Percentiles rank a stretch among this genome's conserved stretches.
These are phyloP conservation scores for Cyclotella kingstonii DNA, from an alignment of 108 stramenopile species.

Conservation along the genomic window DNA sequence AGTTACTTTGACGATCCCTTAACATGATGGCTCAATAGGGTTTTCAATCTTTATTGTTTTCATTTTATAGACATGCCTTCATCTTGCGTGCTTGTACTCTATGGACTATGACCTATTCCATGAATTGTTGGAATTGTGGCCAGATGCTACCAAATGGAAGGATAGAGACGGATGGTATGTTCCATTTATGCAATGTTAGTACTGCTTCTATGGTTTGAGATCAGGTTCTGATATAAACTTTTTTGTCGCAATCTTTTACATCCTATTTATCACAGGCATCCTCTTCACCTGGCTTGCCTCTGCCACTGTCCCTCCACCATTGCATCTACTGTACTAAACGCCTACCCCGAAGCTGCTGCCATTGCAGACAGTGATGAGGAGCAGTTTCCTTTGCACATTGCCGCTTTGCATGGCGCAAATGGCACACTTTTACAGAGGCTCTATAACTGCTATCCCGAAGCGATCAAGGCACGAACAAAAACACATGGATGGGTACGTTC, in stretches of 20 bases:
- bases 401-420: constrained; percentile 38
- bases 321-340: constrained; percentile 34
- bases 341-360: constrained; percentile 46
- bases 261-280: constrained; percentile 32
- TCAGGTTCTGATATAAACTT: too few relatives aligned
- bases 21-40: too few relatives aligned
- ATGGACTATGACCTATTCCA: constrained; percentile 39
- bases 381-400: constrained; percentile 48
- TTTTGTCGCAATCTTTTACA: neutral
- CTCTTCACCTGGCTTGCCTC: constrained; percentile 43
- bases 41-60: neutral
- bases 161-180: constrained; percentile 41
- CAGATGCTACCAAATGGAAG: constrained; percentile 43
- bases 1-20: too few relatives aligned
- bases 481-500: constrained; percentile 29
- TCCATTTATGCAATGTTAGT: neutral
- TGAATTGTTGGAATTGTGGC: constrained; percentile 34
- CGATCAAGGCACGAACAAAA: constrained; percentile 34
- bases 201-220: too few relatives aligned
- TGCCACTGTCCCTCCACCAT: constrained; percentile 36
- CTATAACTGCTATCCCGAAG: constrained; percentile 45
- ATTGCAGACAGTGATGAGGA: constrained; percentile 35
- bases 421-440: constrained; percentile 31
- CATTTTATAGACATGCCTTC: constrained; percentile 31
- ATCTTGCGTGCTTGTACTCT: constrained; percentile 38